These are phyloP conservation scores for Chlamydomonas sphaeroides DNA, from an alignment of 139 green algal genomes.

Conservation along the genomic window DNA sequence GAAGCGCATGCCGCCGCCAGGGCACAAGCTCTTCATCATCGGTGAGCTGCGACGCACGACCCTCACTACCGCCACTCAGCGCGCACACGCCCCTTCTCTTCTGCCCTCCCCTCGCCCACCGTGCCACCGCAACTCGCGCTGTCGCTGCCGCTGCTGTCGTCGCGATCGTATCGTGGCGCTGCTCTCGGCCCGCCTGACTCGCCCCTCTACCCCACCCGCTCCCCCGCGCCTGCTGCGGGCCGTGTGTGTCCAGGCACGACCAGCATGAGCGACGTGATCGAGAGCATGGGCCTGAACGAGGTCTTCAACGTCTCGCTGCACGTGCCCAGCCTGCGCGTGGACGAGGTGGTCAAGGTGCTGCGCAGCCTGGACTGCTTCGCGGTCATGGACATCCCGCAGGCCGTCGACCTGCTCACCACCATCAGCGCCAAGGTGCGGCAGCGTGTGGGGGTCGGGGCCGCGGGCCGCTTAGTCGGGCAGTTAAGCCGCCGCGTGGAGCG, in stretches of 20 bases:
- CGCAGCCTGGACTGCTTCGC: slow-evolving; percentile 72
- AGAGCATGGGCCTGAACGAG: slow-evolving; percentile 75
- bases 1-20: slow-evolving; percentile 91
- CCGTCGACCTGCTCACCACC: slow-evolving; percentile 56
- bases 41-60: slow-evolving; percentile 60
- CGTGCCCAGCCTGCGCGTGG: slow-evolving; percentile 80
- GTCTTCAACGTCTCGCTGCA: slow-evolving; percentile 93
- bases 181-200: neutral
- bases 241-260: too few relatives aligned
- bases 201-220: neutral
- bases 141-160: neutral
- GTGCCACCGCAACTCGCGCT: too few relatives aligned
- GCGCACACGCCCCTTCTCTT: too few relatives aligned
- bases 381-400: slow-evolving; percentile 54
- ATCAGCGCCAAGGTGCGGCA: slow-evolving; percentile 33
- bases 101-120: too few relatives aligned
- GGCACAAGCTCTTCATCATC: slow-evolving; percentile 89
- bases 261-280: slow-evolving; percentile 77
- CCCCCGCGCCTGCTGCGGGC: too few relatives aligned
- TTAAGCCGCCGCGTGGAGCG: slow-evolving; percentile 53
- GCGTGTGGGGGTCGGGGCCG: neutral
- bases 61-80: too few relatives aligned
- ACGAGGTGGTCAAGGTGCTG: slow-evolving; percentile 83
- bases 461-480: too few relatives aligned
- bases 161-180: too few relatives aligned